phyloP scores from a whole-genome alignment of 2,329 filamentous ascomycete species.

The Nannizziopsis arthrosporioides region DNA sequence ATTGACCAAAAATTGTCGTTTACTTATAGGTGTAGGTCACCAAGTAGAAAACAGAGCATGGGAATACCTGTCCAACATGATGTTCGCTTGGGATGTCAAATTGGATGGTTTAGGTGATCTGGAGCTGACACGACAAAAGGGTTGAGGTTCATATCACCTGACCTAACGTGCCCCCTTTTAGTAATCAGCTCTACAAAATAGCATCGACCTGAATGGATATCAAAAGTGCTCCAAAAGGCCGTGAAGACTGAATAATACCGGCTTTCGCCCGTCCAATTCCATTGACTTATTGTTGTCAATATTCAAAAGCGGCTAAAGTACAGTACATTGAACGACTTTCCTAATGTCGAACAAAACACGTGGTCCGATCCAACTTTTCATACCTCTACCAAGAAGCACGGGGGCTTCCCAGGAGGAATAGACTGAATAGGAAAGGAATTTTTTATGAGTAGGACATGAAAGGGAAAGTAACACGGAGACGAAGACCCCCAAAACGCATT shows the following conservation, averaged over 20 bases:
- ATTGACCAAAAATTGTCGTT: no score
- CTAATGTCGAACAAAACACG: neutral
- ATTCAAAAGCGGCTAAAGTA: conserved; percentile 4
- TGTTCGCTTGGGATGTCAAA: no score
- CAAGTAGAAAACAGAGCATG: no score
- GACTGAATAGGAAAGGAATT: neutral
- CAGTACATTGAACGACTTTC: conserved; percentile 4
- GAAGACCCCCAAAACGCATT: neutral
- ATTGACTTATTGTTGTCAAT: neutral
- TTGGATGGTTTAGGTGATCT: no score
- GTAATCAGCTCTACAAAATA: no score
- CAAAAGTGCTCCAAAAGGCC: neutral
- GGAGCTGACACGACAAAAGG: no score
- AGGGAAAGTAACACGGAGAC: neutral
- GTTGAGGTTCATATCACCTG: no score
- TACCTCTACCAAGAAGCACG: conserved; percentile 2
- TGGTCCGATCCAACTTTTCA: neutral
- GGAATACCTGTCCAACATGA: no score
- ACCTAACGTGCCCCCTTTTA: no score
- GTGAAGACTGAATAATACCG: neutral
- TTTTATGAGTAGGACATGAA: neutral
- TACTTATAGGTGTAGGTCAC: no score
- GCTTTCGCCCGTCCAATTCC: neutral
- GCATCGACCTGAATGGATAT: no score
- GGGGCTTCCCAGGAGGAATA: conserved; percentile 4